phyloP scores from a whole-genome alignment of 345 rosid species.

The Hibiscus mutabilis region DNA sequence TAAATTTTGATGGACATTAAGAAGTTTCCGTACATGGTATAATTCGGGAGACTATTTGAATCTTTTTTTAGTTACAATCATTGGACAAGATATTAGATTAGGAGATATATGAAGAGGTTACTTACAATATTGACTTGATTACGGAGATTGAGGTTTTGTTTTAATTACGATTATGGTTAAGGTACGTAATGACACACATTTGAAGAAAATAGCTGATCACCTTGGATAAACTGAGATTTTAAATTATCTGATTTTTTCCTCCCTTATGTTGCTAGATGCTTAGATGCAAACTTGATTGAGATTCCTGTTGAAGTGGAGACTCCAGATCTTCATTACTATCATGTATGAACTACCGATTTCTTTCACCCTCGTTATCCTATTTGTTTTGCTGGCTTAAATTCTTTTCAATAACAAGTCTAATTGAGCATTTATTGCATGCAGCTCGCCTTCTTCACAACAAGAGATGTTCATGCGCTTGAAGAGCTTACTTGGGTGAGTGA shows the following conservation, averaged over 20 bases:
- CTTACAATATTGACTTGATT: background rate
- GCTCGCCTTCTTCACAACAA: slow-evolving; percentile 77
- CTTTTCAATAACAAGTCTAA: slow-evolving; percentile 1
- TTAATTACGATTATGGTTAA: background rate
- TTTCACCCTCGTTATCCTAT: background rate
- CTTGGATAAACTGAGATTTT: background rate
- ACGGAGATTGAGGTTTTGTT: background rate
- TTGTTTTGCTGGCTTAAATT: background rate
- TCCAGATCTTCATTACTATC: slow-evolving; percentile 70
- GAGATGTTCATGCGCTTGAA: slow-evolving; percentile 59
- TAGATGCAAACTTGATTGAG: slow-evolving; percentile 77
- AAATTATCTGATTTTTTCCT: background rate
- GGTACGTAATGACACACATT: background rate
- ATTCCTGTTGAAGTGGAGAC: slow-evolving; percentile 85
- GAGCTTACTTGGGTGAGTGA: slow-evolving; percentile 86
- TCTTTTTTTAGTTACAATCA: background rate
- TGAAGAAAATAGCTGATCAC: slow-evolving; percentile 1
- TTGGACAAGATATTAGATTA: background rate
- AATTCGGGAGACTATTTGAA: background rate
- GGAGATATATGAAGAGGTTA: background rate
- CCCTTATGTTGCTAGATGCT: slow-evolving; percentile 41
- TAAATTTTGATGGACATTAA: background rate
- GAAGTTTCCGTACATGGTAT: background rate
- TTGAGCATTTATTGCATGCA: slow-evolving; percentile 24
- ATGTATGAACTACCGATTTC: slow-evolving; percentile 34